These are phyloP conservation scores for Cylindrodendrum hubeiense DNA, from an alignment of 2,329 filamentous ascomycete genomes.

Conservation along the genomic window DNA sequence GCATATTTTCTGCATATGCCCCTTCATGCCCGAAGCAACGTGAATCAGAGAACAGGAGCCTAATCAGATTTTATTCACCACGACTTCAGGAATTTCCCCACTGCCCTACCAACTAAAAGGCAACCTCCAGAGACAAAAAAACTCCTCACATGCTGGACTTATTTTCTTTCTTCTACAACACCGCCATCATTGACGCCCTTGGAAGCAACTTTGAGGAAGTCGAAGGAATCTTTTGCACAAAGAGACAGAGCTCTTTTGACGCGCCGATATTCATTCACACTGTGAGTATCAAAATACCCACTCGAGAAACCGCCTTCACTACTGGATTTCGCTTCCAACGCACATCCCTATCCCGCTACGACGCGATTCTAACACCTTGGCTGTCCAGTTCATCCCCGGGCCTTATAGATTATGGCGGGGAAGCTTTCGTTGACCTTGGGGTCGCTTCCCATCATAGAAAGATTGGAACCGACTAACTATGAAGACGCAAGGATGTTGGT, in stretches of 20 bases:
- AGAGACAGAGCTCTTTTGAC: not conserved
- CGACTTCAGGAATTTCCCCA: not conserved
- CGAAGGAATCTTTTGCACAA: not conserved
- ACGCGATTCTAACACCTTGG: not conserved
- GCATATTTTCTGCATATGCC: not conserved
- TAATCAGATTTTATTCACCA: not conserved
- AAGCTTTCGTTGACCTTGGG: too few species aligned
- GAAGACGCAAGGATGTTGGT: too few species aligned
- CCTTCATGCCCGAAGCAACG: not conserved
- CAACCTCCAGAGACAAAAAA: not conserved
- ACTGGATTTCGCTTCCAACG: too few species aligned
- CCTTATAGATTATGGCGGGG: too few species aligned
- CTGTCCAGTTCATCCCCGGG: not conserved
- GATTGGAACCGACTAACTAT: too few species aligned
- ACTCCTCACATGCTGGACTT: not conserved
- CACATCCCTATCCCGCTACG: not conserved
- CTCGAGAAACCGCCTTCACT: not conserved
- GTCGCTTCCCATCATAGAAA: too few species aligned
- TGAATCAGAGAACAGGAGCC: not conserved
- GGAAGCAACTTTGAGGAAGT: not conserved
- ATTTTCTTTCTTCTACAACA: not conserved
- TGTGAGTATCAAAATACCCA: not conserved
- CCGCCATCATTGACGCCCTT: too few species aligned
- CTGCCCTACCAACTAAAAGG: not conserved
- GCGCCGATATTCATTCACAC: not conserved